Evolutionary conservation across 495 filamentous ascomycete genomes (phyloP), one percentile per base, ranked within the genome.

Genomic region (Talaromyces wortmannii): DNA sequence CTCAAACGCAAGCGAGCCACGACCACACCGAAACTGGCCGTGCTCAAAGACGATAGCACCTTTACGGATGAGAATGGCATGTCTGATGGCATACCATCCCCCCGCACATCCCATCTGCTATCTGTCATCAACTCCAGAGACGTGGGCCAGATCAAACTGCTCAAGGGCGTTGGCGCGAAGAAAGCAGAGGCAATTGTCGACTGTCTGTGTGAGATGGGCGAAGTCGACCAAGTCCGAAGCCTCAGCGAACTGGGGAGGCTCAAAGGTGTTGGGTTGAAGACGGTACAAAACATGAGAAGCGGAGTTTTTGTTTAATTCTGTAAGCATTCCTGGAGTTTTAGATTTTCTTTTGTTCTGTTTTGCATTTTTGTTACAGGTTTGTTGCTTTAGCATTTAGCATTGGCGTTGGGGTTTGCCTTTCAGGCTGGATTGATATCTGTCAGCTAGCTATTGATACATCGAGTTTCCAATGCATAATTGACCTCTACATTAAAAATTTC

Each of bases 91-190:
- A 48, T 63, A 1, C 74, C 79, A 10, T 87, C 88, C 0, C 89
- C 91, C 2, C 78, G 85, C 6, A 89, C 88, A 5, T 72, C 77
- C 59, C 81, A 84, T 50, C 65, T 98, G 7, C 77, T 98, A 4
- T 78, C 82, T 12, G 88, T 97, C 61, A 84, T 98, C 69, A 98
- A 98, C 68, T 89, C 86, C 2, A 78, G 88, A 12, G 88, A 97
- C 57, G 68, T 90, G 6, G 76, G 71, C 31, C 78, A 78, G 63
- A 87, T 88, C 58, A 78, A 77, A 54, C 60, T 79, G 15, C 67
- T 97, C n/a, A 90, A 88, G 64, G 85, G 79, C 17, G 77, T 83
- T 7, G 79, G 79, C 7, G 69, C 66, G 31, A 83, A 81, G 50
- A 81, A 78, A 59, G 79, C 79, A 8, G 76, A 80, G 51, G 70